Evolutionary conservation across 1,284 basidiomycete genomes (phyloP).

Genomic region (Xanthoconium separans): DNA sequence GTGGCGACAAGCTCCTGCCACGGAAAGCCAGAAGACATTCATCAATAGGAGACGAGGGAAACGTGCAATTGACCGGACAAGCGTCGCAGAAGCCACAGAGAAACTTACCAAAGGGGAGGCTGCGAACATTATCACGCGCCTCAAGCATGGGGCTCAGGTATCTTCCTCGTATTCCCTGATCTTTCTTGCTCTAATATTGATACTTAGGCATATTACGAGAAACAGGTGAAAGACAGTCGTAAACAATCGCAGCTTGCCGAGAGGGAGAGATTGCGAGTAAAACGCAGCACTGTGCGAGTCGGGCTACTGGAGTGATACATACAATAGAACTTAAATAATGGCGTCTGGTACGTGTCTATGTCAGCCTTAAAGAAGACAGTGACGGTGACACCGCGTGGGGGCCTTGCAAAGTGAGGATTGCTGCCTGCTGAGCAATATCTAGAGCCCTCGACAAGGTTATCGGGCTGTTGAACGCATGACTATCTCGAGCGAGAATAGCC

Average conservation of each 20-base stretch:
- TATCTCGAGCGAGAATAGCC: constrained; percentile 50
- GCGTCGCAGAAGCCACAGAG: constrained; percentile 34
- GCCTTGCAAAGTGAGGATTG: constrained; percentile 62
- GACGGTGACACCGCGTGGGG: constrained; percentile 63
- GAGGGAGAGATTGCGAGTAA: constrained; percentile 50
- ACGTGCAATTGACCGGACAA: constrained; percentile 22
- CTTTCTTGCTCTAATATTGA: constrained; percentile 3
- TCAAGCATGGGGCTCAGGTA: constrained; percentile 77
- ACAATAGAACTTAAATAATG: background rate
- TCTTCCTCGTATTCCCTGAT: constrained; percentile 4
- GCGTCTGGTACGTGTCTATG: background rate
- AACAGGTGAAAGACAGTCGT: constrained; percentile 44
- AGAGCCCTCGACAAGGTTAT: constrained; percentile 44
- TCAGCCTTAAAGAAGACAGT: constrained; percentile 39
- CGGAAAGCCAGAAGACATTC: constrained; percentile 61
- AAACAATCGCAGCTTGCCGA: constrained; percentile 36
- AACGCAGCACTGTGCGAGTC: constrained; percentile 57
- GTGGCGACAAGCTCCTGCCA: constrained; percentile 74
- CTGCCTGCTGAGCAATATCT: constrained; percentile 59
- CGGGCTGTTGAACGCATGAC: constrained; percentile 46
- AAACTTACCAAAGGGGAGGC: constrained; percentile 75
- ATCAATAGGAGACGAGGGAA: constrained; percentile 61
- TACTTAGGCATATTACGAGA: constrained; percentile 54
- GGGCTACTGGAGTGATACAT: constrained; percentile 44
- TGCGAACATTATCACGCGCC: constrained; percentile 71